Base-by-base conservation (phyloP, 1,139 yeast genomes). In the Torulaspora pretoriensis region DNA sequence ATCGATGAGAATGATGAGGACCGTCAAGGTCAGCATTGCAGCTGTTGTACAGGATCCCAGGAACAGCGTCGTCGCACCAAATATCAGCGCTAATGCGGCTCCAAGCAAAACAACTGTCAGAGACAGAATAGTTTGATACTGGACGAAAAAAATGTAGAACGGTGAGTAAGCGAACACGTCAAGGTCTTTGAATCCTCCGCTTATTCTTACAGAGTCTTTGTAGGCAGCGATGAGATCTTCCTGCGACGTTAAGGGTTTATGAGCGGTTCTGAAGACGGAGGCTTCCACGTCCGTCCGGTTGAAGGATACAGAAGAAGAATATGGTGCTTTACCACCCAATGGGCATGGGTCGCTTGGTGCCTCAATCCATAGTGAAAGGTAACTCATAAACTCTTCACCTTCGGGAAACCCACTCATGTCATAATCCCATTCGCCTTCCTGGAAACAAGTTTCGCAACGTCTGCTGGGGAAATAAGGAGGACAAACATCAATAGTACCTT, bases 251-350 rank as follows among this genome's bases (percentile, higher is more conserved):
- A 92, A 70, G 0, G 97, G 94, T 1, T 64, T 66, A 64, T 92
- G 97, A n/a, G 86, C 75, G 0, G 94, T 78, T 52, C 97, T 70
- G 68, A 90, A 86, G 31, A 78, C 74, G 3, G 92, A 80, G 1
- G 94, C 72, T 4, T 62, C 55, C 16, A 90, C 74, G 1, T 61
- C 57, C 0, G 69, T 66, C 13, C 71, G 67, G 42, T 71, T 69
- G 39, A 70, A 70, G 1, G 73, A 64, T 13, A 92, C 71, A 0
- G 94, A 74, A 4, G 71, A 67, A 0, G 85, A 75, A 59, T 90
- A 92, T 0, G 97, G 95, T 0, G 97, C 97, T 59, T 86, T 84
- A 1, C 98, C 98, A 3, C 96, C 97, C 25, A 92, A 70, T 1
- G 97, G 97, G 65, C 98, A 92, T 2, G 94, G 89, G 56, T 87